Evolutionary conservation across 2,329 filamentous ascomycete species (phyloP).

Genomic region (Monosporascus sp.): DNA sequence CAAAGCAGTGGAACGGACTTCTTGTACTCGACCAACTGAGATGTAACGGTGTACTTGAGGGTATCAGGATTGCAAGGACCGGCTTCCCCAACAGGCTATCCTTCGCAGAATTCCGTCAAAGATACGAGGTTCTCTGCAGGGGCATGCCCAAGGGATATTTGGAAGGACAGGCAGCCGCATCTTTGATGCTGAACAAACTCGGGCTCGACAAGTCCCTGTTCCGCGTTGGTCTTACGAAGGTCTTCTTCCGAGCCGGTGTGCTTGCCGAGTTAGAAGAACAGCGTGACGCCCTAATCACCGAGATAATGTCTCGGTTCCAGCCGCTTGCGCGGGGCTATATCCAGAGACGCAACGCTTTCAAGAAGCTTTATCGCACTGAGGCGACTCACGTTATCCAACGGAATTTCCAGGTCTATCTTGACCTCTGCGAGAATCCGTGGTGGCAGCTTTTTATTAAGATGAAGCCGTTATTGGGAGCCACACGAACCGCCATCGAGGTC

Average conservation of each 20-base stretch:
- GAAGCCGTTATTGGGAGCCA: slow-evolving; percentile 90
- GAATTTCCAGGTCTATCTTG: slow-evolving; percentile 88
- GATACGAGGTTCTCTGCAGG: slow-evolving; percentile 89
- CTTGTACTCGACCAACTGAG: slow-evolving; percentile 96
- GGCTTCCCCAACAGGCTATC: slow-evolving; percentile 91
- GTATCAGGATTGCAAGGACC: slow-evolving; percentile 92
- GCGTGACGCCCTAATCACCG: slow-evolving; percentile 83
- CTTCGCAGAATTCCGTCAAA: slow-evolving; percentile 89
- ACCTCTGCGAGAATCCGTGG: slow-evolving; percentile 91
- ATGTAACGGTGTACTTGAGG: slow-evolving; percentile 98
- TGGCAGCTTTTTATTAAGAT: slow-evolving; percentile 94
- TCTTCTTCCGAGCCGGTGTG: slow-evolving; percentile 95
- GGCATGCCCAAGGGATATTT: slow-evolving; percentile 86
- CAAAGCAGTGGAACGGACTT: slow-evolving; percentile 85
- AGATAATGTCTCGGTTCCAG: slow-evolving; percentile 92
- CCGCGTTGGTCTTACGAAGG: slow-evolving; percentile 91
- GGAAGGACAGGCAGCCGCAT: slow-evolving; percentile 81
- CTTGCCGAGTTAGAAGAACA: slow-evolving; percentile 95
- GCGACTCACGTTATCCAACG: slow-evolving; percentile 91
- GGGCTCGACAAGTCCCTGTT: slow-evolving; percentile 81
- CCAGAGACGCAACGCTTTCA: slow-evolving; percentile 82
- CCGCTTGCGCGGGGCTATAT: slow-evolving; percentile 86
- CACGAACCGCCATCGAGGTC: slow-evolving; percentile 85
- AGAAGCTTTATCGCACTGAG: slow-evolving; percentile 89
- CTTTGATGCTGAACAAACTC: slow-evolving; percentile 84